Conservation (phyloP, 2,329 filamentous ascomycete species). For the Claviceps fusiformis region DNA sequence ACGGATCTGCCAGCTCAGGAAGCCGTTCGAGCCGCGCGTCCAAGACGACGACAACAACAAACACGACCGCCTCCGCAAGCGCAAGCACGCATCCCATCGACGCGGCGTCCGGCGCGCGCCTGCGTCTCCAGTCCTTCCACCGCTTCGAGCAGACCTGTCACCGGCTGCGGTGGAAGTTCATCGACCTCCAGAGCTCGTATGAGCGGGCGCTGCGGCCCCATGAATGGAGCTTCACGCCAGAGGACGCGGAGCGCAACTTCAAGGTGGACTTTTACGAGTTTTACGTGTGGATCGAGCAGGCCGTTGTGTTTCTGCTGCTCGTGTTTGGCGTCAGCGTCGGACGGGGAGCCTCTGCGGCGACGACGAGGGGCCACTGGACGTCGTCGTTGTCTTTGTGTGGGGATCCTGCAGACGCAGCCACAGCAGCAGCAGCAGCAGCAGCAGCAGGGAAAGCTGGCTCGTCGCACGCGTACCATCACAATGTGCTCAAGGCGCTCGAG, state of each 20-base stretch:
- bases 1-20: not conserved
- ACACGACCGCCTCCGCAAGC: not conserved
- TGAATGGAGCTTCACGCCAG: conserved; percentile 19
- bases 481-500: conserved; percentile 50
- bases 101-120: not conserved
- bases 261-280: conserved; percentile 70
- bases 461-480: conserved; percentile 51
- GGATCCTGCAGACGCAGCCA: no score
- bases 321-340: conserved; percentile 46
- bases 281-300: conserved; percentile 59
- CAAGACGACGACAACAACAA: not conserved
- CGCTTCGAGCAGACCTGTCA: conserved; percentile 48
- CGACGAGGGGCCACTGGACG: not conserved
- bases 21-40: no score
- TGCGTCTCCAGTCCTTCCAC: conserved; percentile 29
- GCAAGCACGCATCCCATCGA: not conserved
- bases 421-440: no score
- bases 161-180: conserved; percentile 49
- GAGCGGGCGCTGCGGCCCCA: conserved; percentile 30
- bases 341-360: conserved; percentile 1
- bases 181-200: conserved; percentile 45
- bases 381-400: not conserved
- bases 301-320: conserved; percentile 51
- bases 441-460: not conserved
- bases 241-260: conserved; percentile 53